These are phyloP conservation scores for Carpinus fangiana DNA, from an alignment of 306 rosid species.

Conservation along the genomic window DNA sequence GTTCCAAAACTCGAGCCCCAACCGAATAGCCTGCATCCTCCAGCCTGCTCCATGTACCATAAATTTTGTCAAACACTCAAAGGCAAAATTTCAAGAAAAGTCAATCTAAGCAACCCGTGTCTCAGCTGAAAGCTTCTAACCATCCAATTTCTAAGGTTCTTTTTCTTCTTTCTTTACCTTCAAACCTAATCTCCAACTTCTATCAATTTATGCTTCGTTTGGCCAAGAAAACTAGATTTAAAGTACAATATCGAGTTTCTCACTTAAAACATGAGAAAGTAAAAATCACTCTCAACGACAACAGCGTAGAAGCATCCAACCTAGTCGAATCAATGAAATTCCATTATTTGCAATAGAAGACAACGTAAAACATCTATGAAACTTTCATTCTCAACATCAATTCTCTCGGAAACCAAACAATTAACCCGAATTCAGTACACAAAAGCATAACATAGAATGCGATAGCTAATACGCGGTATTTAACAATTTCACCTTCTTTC, in stretches of 20 bases:
- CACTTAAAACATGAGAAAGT: neutral
- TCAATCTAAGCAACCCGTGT: neutral
- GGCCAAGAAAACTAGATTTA: neutral
- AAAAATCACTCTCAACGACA: neutral
- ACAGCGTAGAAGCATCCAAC: neutral
- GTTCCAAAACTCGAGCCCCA: conserved; percentile 93
- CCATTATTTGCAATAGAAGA: neutral
- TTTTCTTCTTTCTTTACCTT: neutral
- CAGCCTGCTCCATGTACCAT: conserved; percentile 50
- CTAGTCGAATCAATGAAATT: neutral
- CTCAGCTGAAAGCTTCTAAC: neutral
- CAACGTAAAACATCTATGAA: neutral
- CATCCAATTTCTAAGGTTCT: neutral
- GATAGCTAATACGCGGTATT: neutral
- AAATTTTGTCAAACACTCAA: conserved; percentile 10
- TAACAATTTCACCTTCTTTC: conserved; percentile 73
- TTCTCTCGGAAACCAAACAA: neutral
- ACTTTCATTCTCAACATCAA: neutral
- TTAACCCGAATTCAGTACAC: neutral
- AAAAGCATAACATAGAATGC: neutral
- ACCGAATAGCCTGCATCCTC: conserved; percentile 99
- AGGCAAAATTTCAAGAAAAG: neutral
- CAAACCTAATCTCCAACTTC: neutral
- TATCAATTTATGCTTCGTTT: neutral
- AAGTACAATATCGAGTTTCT: neutral